These are phyloP conservation scores for Cyathus striatus DNA, from an alignment of 768 basidiomycete species.

Conservation along the genomic window DNA sequence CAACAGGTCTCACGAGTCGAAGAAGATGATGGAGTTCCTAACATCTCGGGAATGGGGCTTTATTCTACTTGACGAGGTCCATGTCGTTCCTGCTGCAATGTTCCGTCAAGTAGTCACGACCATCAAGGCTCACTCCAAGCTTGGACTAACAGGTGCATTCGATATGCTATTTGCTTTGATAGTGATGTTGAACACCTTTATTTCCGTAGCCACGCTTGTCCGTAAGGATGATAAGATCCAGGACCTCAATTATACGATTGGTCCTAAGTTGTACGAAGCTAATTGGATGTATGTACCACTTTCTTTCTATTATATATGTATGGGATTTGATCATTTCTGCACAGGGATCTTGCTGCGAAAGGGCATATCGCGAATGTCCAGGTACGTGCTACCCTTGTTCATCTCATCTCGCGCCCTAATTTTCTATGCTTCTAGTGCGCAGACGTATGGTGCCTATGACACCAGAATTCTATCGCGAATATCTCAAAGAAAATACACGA, in stretches of 20 bases:
- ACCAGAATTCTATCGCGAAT: conserved; percentile 99
- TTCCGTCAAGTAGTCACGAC: conserved; percentile 97
- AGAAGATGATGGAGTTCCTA: conserved; percentile 99
- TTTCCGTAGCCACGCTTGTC: conserved; percentile 80
- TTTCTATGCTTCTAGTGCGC: conserved; percentile 90
- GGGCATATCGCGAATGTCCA: conserved; percentile 99
- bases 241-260: conserved; percentile 98
- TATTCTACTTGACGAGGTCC: conserved; percentile 95
- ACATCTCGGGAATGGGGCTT: conserved; percentile 99
- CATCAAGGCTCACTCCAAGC: conserved; percentile 98
- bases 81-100: conserved; percentile 98
- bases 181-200: not conserved
- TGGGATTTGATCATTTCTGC: conserved; percentile 3
- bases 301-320: conserved; percentile 9
- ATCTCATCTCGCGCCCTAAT: not conserved
- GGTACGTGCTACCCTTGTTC: conserved; percentile 35
- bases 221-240: conserved; percentile 99
- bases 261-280: conserved; percentile 97
- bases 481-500: conserved; percentile 86
- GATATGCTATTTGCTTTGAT: not conserved
- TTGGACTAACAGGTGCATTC: conserved; percentile 84
- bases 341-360: conserved; percentile 90
- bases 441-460: conserved; percentile 99
- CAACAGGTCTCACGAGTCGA: conserved; percentile 91
- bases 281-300: conserved; percentile 99